Conservation (phyloP, 345 rosid genomes). For the Mallotus nudiflorus region DNA sequence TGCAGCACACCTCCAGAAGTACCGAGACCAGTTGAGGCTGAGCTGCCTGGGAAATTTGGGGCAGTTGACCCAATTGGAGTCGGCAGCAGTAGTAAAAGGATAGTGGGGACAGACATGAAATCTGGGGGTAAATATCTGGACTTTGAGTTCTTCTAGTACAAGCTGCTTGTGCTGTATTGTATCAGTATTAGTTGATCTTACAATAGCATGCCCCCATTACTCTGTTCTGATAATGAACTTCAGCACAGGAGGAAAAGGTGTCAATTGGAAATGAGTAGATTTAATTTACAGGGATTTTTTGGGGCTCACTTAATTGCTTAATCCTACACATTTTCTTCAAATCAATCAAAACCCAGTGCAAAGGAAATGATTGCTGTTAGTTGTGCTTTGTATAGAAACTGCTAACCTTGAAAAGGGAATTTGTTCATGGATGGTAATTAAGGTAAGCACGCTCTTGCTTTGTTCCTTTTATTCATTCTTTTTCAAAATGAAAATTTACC, state of each 20-base stretch:
- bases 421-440: no score
- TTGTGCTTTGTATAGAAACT: no score
- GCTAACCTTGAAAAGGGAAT: no score
- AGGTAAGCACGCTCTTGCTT: no score
- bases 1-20: slow-evolving; percentile 98
- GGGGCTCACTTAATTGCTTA: neutral
- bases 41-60: slow-evolving; percentile 63
- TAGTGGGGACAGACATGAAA: slow-evolving; percentile 64
- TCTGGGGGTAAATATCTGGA: slow-evolving; percentile 91
- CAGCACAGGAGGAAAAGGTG: neutral
- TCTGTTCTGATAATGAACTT: slow-evolving; percentile 17
- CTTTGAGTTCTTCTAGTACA: slow-evolving; percentile 84
- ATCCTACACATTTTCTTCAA: neutral
- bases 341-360: neutral
- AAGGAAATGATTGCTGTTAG: no score
- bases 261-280: slow-evolving; percentile 16
- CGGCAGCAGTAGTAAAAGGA: slow-evolving; percentile 69
- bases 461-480: no score
- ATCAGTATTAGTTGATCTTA: slow-evolving; percentile 33
- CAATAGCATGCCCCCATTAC: slow-evolving; percentile 10
- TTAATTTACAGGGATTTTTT: slow-evolving; percentile 12
- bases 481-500: no score
- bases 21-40: slow-evolving; percentile 73
- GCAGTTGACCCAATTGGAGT: slow-evolving; percentile 62
- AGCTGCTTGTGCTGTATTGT: slow-evolving; percentile 30